Evolutionary conservation across 2,329 filamentous ascomycete species (phyloP).

Genomic region (Emmonsiellopsis sp.): DNA sequence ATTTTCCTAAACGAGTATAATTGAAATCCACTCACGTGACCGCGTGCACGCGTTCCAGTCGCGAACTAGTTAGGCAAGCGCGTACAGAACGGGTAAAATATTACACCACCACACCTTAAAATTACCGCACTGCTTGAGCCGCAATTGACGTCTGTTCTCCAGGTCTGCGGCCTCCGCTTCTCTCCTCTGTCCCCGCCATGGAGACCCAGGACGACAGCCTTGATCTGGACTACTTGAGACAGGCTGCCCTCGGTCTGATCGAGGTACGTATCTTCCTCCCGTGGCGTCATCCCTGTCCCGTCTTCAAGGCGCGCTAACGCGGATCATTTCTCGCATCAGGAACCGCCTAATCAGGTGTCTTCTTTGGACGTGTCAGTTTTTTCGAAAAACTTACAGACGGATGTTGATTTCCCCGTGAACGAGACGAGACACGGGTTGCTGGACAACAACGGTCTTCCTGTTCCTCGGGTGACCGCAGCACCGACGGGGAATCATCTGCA

Average conservation of each 20-base stretch:
- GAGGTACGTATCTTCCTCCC: constrained; percentile 19
- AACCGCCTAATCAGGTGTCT: neutral
- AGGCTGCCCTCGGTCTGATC: constrained; percentile 30
- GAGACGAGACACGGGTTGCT: neutral
- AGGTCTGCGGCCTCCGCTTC: neutral
- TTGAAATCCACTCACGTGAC: constrained; percentile 3
- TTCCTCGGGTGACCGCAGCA: neutral
- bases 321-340: neutral
- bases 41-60: constrained; percentile 1
- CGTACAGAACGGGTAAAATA: neutral
- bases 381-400: neutral
- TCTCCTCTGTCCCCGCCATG: constrained; percentile 15
- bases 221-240: constrained; percentile 31
- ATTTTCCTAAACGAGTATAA: neutral
- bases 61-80: neutral
- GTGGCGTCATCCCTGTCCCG: neutral
- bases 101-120: neutral
- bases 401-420: neutral
- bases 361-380: neutral
- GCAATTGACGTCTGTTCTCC: neutral
- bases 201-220: constrained; percentile 32
- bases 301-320: constrained; percentile 1
- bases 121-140: neutral
- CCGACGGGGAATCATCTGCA: neutral
- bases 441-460: too few species aligned